Base-by-base conservation (phyloP, 2,329 filamentous ascomycete species). In the Colletotrichum scovillei region DNA sequence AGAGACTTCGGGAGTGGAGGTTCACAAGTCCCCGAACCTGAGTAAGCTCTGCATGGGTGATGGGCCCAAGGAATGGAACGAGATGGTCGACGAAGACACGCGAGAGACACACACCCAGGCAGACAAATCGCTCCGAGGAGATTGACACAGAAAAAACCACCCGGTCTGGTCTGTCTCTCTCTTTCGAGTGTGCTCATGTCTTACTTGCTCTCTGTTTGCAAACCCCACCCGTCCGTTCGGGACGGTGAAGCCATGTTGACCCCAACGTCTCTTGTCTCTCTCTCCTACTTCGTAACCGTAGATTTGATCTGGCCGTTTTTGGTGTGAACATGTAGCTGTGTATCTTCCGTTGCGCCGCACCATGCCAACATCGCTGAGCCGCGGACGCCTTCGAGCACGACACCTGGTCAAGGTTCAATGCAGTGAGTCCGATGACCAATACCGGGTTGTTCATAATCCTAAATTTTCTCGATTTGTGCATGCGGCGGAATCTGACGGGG, bases 1-100 rank as follows among this genome's bases (percentile, higher is more conserved):
- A 26, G 19, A 58, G 72, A 74, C 72, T 30, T 74, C 57, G 68
- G 72, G 30, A 46, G 72, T 74, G 68, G 72, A 72, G 57, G 63
- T 60, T 55, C 57, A 53, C 46, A 72, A 72, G 72, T 64, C 68
- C 38, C 72, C 72, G 72, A 74, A 55, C 24, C 49, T 72, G 69
- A 74, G 72, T 67, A 74, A 74, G 72, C 72, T 74, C 63, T 74
- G 72, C 72, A 74, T 63, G 72, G 62, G 59, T 63, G 28, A 63
- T 49, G 30, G n/a, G 32, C 52, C 53, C 67, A 56, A 66, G 56
- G 66, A 63, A 63, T 42, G 49, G 8, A 35, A 26, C 26, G 38
- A n/a, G 32, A 63, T 53, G 26, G 22, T 16, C 56, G 26, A 49
- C 24, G 26, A 49, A 11, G 59, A 26, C 42, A 53, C 30, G 28